Evolutionary conservation across 768 basidiomycete genomes (phyloP), one percentile per base, ranked within the genome.

Genomic region (Tephrocybe sp.): DNA sequence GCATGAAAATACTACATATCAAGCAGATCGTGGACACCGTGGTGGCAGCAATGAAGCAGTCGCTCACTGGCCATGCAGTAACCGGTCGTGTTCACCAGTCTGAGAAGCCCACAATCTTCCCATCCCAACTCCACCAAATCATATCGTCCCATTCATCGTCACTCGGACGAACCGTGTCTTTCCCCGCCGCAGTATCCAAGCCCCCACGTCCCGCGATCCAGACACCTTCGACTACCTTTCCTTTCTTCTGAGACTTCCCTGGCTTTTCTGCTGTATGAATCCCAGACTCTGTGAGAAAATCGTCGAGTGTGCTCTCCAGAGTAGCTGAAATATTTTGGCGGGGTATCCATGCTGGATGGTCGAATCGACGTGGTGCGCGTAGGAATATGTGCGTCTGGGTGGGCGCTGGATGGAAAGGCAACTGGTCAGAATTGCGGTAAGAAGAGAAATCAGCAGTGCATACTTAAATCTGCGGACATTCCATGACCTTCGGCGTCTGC

Each of bases 111-210:
- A 71, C 68, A 46, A 83, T 61, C 55, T 76, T 78, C 1, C 80
- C 80, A 62, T 83, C 77, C 80, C 80, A 83, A 48, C 71, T 78
- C 80, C 80, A 83, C 80, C 80, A 83, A 39, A 83, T 80, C 78
- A 81, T 75, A 50, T 83, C 80, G 36, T 71, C 65, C 39, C 63
- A 65, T 50, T 77, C 75, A 7, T 70, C 69, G 28, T 66, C 64
- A 1, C 54, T 50, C 12, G 33, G 50, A 25, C 23, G 23, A 32
- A 45, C 41, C 21, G 32, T 17, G 5, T 51, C 55, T 21, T 59
- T 61, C 1, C 57, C 51, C 42, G 48, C 26, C 30, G 15, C 3
- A 7, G 18, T 45, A 2, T 63, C 39, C 24, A 65, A 45, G 4
- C 66, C 70, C 21, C 38, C 50, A 24, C 61, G 64, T 17, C 66